These are phyloP conservation scores for Magnaporthiopsis incrustans DNA, from an alignment of 2,329 filamentous ascomycete species.

Conservation along the genomic window DNA sequence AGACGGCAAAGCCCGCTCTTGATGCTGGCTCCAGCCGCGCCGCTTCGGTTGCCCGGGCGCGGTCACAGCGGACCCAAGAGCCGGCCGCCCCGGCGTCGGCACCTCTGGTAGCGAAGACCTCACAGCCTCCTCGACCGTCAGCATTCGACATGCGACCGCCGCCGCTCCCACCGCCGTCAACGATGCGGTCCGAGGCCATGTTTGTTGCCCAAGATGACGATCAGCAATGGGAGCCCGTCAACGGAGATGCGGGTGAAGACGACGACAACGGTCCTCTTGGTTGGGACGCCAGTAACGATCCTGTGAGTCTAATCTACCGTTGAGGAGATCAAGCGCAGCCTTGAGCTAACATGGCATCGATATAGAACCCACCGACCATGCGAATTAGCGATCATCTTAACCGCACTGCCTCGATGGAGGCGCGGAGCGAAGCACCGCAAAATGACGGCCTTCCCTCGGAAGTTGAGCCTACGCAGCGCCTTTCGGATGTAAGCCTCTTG, in stretches of 20 bases:
- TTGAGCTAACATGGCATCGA: background rate
- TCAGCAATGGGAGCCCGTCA: constrained; percentile 62
- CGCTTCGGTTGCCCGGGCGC: constrained; percentile 20
- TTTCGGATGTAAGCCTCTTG: constrained; percentile 53
- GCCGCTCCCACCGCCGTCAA: constrained; percentile 39
- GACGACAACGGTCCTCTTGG: constrained; percentile 60
- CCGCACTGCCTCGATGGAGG: constrained; percentile 7
- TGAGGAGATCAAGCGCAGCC: background rate
- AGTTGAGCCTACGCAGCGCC: constrained; percentile 64
- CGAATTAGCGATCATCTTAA: constrained; percentile 17
- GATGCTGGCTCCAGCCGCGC: constrained; percentile 39
- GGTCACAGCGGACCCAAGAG: constrained; percentile 1
- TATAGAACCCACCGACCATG: constrained; percentile 12
- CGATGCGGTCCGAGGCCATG: constrained; percentile 56
- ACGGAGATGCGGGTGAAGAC: constrained; percentile 49
- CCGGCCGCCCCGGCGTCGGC: constrained; percentile 6
- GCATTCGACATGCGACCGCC: constrained; percentile 25
- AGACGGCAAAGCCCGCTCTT: constrained; percentile 36
- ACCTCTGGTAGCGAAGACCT: background rate
- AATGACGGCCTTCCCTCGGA: constrained; percentile 19
- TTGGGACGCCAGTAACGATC: constrained; percentile 64
- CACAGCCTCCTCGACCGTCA: constrained; percentile 19
- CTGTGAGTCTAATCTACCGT: constrained; percentile 33
- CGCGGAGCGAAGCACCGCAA: constrained; percentile 8
- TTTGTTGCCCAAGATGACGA: constrained; percentile 65